Base-by-base conservation (phyloP, 257 asterid species). In the Salvia hispanica region DNA sequence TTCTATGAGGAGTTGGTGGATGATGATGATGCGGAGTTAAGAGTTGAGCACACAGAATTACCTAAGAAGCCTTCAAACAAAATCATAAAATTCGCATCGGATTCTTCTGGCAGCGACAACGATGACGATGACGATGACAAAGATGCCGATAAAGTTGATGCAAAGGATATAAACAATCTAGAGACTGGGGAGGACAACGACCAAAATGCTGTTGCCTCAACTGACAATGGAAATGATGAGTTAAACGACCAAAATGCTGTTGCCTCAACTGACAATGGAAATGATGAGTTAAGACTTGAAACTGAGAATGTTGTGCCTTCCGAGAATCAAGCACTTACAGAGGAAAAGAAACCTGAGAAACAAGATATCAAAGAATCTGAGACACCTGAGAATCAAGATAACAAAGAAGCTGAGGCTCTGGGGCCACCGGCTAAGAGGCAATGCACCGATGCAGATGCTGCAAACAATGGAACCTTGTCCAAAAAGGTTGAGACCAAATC, bases 1-100 rank as follows among this genome's bases (percentile, higher is more conserved):
- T 94, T 81, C 76, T 87, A 61, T 47, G 99, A 94, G 63, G 99
- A 94, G 74, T 86, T 91, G 66, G 57, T 88, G 67, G 87, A 85
- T 56, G 96, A 94, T 34, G 70, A 85, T 56, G 96, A 94, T 34
- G 70, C 64, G 57, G 83, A 73, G 59, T 61, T 81, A 15, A 79
- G 31, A 57, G 64, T 56, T 48, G 79, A 62, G 68, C 76, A 76
- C 18, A 74, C 69, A 58, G 85, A 79, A 69, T 62, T 72, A 60
- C 25, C 83, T 34, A 79, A 79, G 71, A 85, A 81, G 77, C 80
- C 88, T 52, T 11, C 58, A 62, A 91, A 94, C 86, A 94, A 91
- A 85, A 71, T 85, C 72, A 91, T 58, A 55, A 92, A 91, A 74
- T 94, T 94, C 42, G 28, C 76, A 21, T 85, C 98, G 45, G 96